Evolutionary conservation across 1,139 yeast species (phyloP), one percentile per base, ranked within the genome.

Genomic region (Debaryomycetaceae sp.): DNA sequence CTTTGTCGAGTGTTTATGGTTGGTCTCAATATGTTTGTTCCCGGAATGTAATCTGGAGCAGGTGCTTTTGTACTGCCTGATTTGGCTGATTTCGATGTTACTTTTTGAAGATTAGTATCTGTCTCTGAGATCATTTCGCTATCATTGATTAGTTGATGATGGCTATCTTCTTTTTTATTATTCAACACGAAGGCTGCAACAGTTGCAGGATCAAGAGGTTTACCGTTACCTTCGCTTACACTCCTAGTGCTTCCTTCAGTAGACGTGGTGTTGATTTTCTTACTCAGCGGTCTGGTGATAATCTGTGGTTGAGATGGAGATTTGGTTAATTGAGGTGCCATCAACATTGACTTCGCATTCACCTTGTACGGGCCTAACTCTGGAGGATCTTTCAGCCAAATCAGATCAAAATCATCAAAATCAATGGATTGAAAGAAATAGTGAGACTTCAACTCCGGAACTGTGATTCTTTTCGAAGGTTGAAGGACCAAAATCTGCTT

Each of bases 361-460:
- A 78, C 72, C 49, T 75, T 70, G 47, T 72, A 74, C 0, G 97
- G 96, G 11, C 84, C 82, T 36, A 90, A 65, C 53, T 80, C 84
- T 1, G 99, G 99, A 3, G 90, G 88, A 2, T 74, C 70, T 0
- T 66, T 63, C 33, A 70, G 67, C 98, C 99, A 93, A 24, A 93
- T 72, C 49, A 70, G 69, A 39, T 76, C 75, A 45, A 75, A 75
- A 54, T 85, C 79, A 30, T 73, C 63, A 84, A 96, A 91, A 49
- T 86, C 74, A 13, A 85, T 65, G 5, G 72, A 76, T 39, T 76
- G 74, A 58, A 88, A 91, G 71, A 95, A 91, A 45, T 75, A 78
- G 63, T 91, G 96, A 37, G 57, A 53, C 54, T 72, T 70, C 39
- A 74, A 72, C 30, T 59, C 59, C 1, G 61, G 59, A 34, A 74